These are phyloP conservation scores for Lipomyces sp. DNA, from an alignment of 805 yeast genomes.

Conservation along the genomic window DNA sequence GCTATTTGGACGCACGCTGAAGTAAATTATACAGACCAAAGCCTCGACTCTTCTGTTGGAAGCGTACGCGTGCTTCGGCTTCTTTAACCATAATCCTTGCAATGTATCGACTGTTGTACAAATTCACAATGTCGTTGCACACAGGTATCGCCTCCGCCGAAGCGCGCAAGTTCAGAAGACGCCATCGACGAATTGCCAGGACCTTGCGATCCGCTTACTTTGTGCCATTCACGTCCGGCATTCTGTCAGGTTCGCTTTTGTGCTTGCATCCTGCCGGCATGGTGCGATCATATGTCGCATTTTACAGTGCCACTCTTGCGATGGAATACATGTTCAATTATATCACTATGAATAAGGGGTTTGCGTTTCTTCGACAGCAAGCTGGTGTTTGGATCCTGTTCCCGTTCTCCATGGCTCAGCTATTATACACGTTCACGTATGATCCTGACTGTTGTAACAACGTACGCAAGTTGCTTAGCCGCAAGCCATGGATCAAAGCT, in stretches of 20 bases:
- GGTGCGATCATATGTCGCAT: conserved; percentile 42
- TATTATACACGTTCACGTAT: conserved; percentile 46
- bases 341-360: conserved; percentile 45
- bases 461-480: conserved; percentile 5
- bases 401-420: conserved; percentile 50
- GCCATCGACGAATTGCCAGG: conserved; percentile 24
- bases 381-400: conserved; percentile 50
- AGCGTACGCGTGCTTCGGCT: conserved; percentile 5
- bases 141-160: conserved; percentile 12
- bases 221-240: conserved; percentile 37
- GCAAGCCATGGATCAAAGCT: not conserved
- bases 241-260: conserved; percentile 40
- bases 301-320: conserved; percentile 45
- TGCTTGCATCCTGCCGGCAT: conserved; percentile 41
- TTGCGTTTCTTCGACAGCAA: conserved; percentile 45
- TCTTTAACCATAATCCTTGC: conserved; percentile 14
- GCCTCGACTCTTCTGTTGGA: not conserved
- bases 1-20: not conserved
- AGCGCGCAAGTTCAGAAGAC: conserved; percentile 32
- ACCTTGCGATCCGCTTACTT: conserved; percentile 26
- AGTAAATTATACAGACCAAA: not conserved
- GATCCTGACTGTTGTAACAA: conserved; percentile 47
- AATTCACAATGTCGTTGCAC: conserved; percentile 19
- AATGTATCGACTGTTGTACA: conserved; percentile 21
- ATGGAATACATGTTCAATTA: conserved; percentile 46